Base-by-base conservation (phyloP, 768 basidiomycete genomes). In the Mycena galericulata region DNA sequence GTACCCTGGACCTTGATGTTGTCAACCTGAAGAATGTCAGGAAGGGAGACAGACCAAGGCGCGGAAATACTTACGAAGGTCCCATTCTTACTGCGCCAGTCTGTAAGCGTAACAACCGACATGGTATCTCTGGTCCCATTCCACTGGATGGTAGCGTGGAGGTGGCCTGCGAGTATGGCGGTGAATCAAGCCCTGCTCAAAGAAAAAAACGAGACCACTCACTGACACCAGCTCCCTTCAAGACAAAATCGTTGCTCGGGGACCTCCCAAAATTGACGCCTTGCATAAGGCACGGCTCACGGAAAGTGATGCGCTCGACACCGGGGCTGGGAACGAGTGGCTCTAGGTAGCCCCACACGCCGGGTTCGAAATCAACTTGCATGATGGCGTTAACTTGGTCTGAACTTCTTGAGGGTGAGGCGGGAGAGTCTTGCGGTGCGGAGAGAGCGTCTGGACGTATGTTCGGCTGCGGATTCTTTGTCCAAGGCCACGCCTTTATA, bases 81-180 rank as follows among this genome's bases (percentile, higher is more conserved):
- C 3, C 87, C 87, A 61, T 87, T n/a, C n/a, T n/a, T n/a, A n/a
- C n/a, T 88, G 59, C 79, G 81, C 40, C 82, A 84, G 22, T 86
- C 84, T 2, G 68, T 72, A 22, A 86, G 75, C 32, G 69, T 76
- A 40, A 85, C 76, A 4, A 74, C 74, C 0, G 80, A 74, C 34
- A 69, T 69, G 14, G 54, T 32, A 27, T 74, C 73, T 40, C 15
- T 41, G 45, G 40, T 55, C 74, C 77, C 41, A 72, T 73, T 51
- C 81, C 82, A 66, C 26, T 41, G 18, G 0, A 72, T 59, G n/a
- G 41, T 65, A 24, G 70, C 67, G 41, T 72, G 70, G 20, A 4
- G 20, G 0, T 38, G 43, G 41, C 70, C 70, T 72, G 38, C 30
- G 15, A n/a, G n/a, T n/a, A n/a, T n/a, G n/a, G n/a, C n/a, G 29